Evolutionary conservation across 768 basidiomycete species (phyloP).

Genomic region (Lentinula aciculospora): DNA sequence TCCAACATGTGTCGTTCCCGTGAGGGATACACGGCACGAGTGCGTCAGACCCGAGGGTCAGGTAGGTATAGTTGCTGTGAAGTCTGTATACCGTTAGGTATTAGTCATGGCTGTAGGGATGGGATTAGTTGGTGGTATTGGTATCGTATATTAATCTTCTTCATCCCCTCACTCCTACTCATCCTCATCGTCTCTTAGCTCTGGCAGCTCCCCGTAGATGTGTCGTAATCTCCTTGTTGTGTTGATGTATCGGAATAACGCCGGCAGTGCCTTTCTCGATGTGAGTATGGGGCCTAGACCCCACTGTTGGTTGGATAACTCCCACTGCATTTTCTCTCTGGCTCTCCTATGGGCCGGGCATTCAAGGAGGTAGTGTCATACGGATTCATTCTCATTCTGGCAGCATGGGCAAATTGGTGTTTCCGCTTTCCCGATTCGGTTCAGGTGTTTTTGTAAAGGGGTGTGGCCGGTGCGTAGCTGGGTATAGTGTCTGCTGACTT

Average conservation of each 20-base stretch:
- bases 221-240: too few relatives aligned
- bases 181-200: too few relatives aligned
- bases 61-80: background rate
- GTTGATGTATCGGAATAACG: too few relatives aligned
- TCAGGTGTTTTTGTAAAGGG: constrained; percentile 21
- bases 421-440: constrained; percentile 12
- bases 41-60: constrained; percentile 1
- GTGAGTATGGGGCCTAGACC: too few relatives aligned
- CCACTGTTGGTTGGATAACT: too few relatives aligned
- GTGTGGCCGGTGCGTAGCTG: constrained; percentile 26
- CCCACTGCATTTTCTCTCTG: too few relatives aligned
- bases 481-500: constrained; percentile 1
- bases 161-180: too few relatives aligned
- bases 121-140: background rate
- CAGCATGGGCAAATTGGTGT: constrained; percentile 14
- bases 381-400: too few relatives aligned
- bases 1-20: background rate
- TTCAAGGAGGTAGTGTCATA: too few relatives aligned
- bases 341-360: too few relatives aligned
- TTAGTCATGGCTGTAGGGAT: background rate
- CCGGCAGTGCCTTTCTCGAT: too few relatives aligned
- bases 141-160: background rate
- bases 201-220: too few relatives aligned
- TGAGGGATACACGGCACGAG: constrained; percentile 14
- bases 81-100: background rate